A percentile compares a stretch with the other conserved stretches of the same genome.
Evolutionary conservation across 805 yeast genomes (phyloP).

Genomic region (Metschnikowia chrysomelidarum): DNA sequence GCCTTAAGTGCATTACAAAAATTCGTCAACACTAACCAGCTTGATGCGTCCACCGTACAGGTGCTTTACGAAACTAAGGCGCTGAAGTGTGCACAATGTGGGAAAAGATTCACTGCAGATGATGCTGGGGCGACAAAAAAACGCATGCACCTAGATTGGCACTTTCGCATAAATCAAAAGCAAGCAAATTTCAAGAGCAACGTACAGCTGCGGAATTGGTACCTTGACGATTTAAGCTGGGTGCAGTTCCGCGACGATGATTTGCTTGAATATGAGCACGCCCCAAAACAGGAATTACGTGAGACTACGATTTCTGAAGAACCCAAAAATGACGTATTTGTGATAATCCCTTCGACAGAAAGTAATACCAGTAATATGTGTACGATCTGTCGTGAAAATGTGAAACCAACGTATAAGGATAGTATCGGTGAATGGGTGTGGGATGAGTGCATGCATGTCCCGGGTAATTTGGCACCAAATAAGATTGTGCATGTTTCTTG

Average conservation of each 20-base stretch:
- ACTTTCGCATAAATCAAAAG: slow-evolving; percentile 84
- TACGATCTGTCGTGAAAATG: slow-evolving; percentile 40
- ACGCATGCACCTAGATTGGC: slow-evolving; percentile 88
- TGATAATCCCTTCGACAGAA: slow-evolving; percentile 64
- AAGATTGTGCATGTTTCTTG: slow-evolving; percentile 42
- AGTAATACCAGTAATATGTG: slow-evolving; percentile 46
- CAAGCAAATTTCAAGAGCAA: slow-evolving; percentile 33
- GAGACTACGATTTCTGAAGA: slow-evolving; percentile 2
- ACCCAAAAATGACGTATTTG: slow-evolving; percentile 31
- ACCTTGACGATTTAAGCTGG: slow-evolving; percentile 71
- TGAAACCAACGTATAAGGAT: slow-evolving; percentile 43
- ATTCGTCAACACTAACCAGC: slow-evolving; percentile 37
- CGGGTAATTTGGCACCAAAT: slow-evolving; percentile 35
- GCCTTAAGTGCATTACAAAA: slow-evolving; percentile 25
- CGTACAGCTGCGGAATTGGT: slow-evolving; percentile 82
- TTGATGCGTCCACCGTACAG: slow-evolving; percentile 30
- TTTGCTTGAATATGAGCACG: slow-evolving; percentile 32
- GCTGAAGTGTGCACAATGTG: slow-evolving; percentile 85
- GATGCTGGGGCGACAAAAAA: slow-evolving; percentile 52
- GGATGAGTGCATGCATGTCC: slow-evolving; percentile 38
- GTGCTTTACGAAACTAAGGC: slow-evolving; percentile 60
- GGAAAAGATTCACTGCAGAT: slow-evolving; percentile 73
- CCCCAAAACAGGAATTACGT: slow-evolving; percentile 9
- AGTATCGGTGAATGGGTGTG: slow-evolving; percentile 48
- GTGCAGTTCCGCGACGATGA: slow-evolving; percentile 67